A percentile compares a stretch with the other conserved stretches of the same genome.
Evolutionary conservation across 1,284 basidiomycete species (phyloP).

Genomic region (Moesziomyces parantarcticus): DNA sequence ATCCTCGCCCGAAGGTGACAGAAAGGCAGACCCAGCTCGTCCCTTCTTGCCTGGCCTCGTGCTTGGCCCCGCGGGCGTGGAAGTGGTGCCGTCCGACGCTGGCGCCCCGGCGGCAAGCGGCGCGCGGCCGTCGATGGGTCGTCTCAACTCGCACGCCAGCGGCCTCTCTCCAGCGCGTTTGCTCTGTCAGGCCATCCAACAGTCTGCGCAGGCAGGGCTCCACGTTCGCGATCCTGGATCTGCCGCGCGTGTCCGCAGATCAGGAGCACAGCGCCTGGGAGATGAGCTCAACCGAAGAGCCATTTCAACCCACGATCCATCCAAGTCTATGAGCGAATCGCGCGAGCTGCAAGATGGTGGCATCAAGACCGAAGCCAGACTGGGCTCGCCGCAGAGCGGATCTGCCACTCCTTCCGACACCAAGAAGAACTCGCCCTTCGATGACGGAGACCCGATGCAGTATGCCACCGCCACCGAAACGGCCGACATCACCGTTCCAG

Average conservation of each 20-base stretch:
- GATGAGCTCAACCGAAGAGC: slow-evolving; percentile 23
- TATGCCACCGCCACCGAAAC: slow-evolving; percentile 49
- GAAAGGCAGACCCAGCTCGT: background rate
- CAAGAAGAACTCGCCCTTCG: slow-evolving; percentile 46
- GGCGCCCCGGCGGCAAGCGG: background rate
- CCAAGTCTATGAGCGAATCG: slow-evolving; percentile 1
- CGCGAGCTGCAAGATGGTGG: slow-evolving; percentile 4
- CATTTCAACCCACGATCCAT: slow-evolving; percentile 6
- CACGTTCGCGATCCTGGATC: slow-evolving; percentile 41
- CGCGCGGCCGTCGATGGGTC: slow-evolving; percentile 22
- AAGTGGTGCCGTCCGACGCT: slow-evolving; percentile 10
- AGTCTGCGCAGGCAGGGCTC: slow-evolving; percentile 43
- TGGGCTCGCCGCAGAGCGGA: slow-evolving; percentile 27
- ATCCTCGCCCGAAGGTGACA: slow-evolving; percentile 12
- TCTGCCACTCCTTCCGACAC: slow-evolving; percentile 33
- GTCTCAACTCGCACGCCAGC: slow-evolving; percentile 41
- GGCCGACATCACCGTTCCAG: slow-evolving; percentile 45
- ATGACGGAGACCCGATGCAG: slow-evolving; percentile 49
- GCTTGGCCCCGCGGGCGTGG: slow-evolving; percentile 34
- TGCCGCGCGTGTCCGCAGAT: slow-evolving; percentile 5
- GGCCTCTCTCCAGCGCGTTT: slow-evolving; percentile 46
- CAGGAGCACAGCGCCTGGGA: slow-evolving; percentile 23
- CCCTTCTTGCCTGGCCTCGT: slow-evolving; percentile 25
- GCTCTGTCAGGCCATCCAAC: slow-evolving; percentile 49
- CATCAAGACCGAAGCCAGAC: slow-evolving; percentile 6